phyloP scores from a whole-genome alignment of 768 basidiomycete species.

The Daedalea quercina region DNA sequence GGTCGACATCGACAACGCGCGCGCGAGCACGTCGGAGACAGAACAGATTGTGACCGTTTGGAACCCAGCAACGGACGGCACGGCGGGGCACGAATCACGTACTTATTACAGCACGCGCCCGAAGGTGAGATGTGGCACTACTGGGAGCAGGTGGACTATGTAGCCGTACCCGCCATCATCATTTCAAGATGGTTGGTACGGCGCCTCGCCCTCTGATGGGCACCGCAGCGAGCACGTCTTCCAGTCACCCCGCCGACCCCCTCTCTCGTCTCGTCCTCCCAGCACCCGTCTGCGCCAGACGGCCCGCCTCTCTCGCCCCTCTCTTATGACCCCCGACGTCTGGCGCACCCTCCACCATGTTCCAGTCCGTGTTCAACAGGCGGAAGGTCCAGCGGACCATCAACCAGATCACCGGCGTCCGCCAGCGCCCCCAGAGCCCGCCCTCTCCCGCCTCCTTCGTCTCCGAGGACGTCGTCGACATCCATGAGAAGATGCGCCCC shows the following conservation, averaged over 20 bases:
- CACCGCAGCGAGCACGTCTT: background rate
- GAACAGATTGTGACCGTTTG: too few species aligned
- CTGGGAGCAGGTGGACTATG: background rate
- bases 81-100: too few species aligned
- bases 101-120: too few species aligned
- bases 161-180: conserved; percentile 1
- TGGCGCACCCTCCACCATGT: conserved; percentile 7
- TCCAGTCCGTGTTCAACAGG: conserved; percentile 20
- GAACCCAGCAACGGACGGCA: too few species aligned
- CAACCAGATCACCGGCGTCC: conserved; percentile 10
- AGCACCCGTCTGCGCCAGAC: background rate
- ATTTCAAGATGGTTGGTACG: conserved; percentile 5
- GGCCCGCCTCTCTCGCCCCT: background rate
- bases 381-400: conserved; percentile 16
- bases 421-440: conserved; percentile 17
- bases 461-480: conserved; percentile 17
- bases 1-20: too few species aligned
- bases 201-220: conserved; percentile 3
- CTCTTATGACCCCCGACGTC: background rate
- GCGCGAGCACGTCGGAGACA: too few species aligned
- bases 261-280: background rate
- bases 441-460: conserved; percentile 22
- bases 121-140: background rate
- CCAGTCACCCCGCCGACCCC: background rate
- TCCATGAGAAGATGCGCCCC: conserved; percentile 13